Conservation (phyloP, 2,329 filamentous ascomycete genomes). For the Pseudocercospora pini-densiflorae region DNA sequence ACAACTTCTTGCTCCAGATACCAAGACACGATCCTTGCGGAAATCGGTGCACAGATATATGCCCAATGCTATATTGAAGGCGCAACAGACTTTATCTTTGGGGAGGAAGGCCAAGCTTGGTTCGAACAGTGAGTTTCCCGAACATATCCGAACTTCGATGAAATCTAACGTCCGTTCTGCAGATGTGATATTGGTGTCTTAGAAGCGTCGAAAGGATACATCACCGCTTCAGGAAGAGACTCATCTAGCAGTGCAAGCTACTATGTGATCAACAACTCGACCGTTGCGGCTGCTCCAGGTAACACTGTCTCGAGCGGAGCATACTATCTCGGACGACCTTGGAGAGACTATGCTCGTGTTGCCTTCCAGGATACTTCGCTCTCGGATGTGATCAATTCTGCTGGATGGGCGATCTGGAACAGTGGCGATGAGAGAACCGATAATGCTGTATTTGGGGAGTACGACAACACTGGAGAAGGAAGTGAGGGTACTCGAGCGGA, state of each 20-base stretch:
- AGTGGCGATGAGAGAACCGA: constrained; percentile 53
- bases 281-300: constrained; percentile 48
- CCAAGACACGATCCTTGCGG: constrained; percentile 59
- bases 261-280: constrained; percentile 62
- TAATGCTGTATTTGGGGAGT: constrained; percentile 63
- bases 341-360: constrained; percentile 57
- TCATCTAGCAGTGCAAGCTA: constrained; percentile 48
- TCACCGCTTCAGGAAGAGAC: constrained; percentile 51
- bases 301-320: constrained; percentile 45
- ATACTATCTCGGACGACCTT: constrained; percentile 59
- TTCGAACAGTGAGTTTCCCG: constrained; percentile 45
- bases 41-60: constrained; percentile 61
- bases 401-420: constrained; percentile 65
- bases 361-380: constrained; percentile 58
- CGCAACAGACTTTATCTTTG: constrained; percentile 65
- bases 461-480: constrained; percentile 62
- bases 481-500: constrained; percentile 58
- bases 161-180: neutral
- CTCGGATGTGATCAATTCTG: constrained; percentile 60
- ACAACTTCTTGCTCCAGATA: constrained; percentile 6
- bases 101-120: constrained; percentile 58
- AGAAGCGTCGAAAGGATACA: constrained; percentile 47
- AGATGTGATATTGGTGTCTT: constrained; percentile 53
- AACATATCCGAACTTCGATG: neutral
- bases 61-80: constrained; percentile 62